Conservation (phyloP, 176 grass and related monocot genomes). For the Bonia amplexicaulis region DNA sequence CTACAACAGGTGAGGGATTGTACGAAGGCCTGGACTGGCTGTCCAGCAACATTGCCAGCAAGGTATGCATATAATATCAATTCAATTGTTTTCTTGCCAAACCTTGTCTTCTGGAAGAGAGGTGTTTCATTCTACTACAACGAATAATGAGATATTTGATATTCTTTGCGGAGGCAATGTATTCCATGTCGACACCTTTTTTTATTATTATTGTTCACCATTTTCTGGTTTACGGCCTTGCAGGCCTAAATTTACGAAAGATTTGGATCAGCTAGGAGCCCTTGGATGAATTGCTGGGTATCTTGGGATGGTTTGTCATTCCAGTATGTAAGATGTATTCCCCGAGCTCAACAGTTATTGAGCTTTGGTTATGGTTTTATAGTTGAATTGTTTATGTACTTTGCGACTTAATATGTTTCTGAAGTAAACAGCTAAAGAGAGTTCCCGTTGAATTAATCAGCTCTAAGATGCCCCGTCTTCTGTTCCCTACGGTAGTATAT, state of each 20-base stretch:
- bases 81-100: background rate
- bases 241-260: conserved; percentile 44
- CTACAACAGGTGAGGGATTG: conserved; percentile 64
- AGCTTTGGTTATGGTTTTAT: conserved; percentile 29
- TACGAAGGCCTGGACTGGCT: conserved; percentile 71
- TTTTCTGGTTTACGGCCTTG: background rate
- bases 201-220: background rate
- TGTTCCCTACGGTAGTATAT: background rate
- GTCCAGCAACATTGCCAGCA: conserved; percentile 73
- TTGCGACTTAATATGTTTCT: conserved; percentile 29
- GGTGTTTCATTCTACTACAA: background rate
- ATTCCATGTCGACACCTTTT: background rate
- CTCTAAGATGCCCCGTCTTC: background rate
- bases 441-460: conserved; percentile 21
- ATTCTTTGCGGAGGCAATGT: too few relatives aligned
- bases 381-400: conserved; percentile 31
- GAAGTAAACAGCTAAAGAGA: conserved; percentile 32
- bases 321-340: conserved; percentile 38
- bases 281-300: conserved; percentile 23
- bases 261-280: conserved; percentile 34
- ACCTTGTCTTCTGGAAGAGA: background rate
- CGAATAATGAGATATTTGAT: background rate
- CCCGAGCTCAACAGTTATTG: conserved; percentile 36
- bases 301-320: conserved; percentile 34
- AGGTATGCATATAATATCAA: conserved; percentile 14